These are phyloP conservation scores for Strobilomyces dryophilus DNA, from an alignment of 768 basidiomycete species.

Conservation along the genomic window DNA sequence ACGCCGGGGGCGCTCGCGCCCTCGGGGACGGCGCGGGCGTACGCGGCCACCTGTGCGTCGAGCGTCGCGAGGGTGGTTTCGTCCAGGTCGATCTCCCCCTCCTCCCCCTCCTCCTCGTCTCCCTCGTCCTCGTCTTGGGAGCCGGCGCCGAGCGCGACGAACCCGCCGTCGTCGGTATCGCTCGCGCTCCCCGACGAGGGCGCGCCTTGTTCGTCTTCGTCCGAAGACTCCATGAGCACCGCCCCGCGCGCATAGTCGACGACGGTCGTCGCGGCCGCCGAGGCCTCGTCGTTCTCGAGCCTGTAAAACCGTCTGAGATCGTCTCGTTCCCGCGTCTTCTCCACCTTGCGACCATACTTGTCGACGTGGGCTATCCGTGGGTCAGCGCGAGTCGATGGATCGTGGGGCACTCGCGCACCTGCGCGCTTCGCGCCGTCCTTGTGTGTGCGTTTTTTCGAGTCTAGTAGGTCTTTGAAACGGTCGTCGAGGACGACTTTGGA, in stretches of 20 bases:
- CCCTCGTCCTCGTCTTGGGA: constrained; percentile 18
- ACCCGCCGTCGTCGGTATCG: constrained; percentile 45
- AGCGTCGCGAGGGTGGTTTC: constrained; percentile 69
- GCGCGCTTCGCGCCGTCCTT: constrained; percentile 27
- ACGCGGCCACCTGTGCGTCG: constrained; percentile 69
- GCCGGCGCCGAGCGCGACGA: constrained; percentile 49
- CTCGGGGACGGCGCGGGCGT: constrained; percentile 44
- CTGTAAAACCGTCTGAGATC: constrained; percentile 80
- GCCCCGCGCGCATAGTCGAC: constrained; percentile 77
- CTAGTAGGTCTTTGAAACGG: constrained; percentile 80
- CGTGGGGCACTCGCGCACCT: constrained; percentile 7
- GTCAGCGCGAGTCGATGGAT: not conserved
- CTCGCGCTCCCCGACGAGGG: constrained; percentile 36
- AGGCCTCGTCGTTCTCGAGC: constrained; percentile 43
- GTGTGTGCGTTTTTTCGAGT: not conserved
- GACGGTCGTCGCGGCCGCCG: not conserved
- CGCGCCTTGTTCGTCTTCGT: constrained; percentile 53
- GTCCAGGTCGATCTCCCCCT: constrained; percentile 71
- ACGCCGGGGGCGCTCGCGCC: constrained; percentile 40
- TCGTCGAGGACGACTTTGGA: constrained; percentile 88
- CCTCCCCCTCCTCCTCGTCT: constrained; percentile 42
- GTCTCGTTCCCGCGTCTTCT: constrained; percentile 67
- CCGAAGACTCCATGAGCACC: constrained; percentile 82
- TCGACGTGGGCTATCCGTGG: constrained; percentile 57
- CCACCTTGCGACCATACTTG: constrained; percentile 81